Evolutionary conservation across 495 filamentous ascomycete species (phyloP).

Genomic region (Cryomyces antarcticus): DNA sequence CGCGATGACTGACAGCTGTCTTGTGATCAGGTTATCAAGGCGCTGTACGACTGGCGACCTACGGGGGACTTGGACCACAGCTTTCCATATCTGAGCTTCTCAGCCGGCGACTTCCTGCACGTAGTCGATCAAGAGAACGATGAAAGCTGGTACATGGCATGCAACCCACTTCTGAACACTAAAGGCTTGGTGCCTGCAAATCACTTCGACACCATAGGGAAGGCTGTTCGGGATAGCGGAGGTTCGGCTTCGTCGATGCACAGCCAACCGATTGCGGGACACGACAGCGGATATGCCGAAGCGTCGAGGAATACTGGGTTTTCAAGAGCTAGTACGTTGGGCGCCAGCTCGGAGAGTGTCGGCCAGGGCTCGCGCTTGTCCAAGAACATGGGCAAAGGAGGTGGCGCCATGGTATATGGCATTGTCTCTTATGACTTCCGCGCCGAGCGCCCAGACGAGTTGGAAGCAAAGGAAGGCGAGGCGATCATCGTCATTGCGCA

Average conservation of each 20-base stretch:
- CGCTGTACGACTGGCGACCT: slow-evolving; percentile 80
- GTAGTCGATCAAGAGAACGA: slow-evolving; percentile 95
- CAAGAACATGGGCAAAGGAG: slow-evolving; percentile 36
- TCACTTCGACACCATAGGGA: slow-evolving; percentile 80
- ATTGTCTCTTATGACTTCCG: slow-evolving; percentile 94
- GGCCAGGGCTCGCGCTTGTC: slow-evolving; percentile 26
- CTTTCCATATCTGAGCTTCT: slow-evolving; percentile 67
- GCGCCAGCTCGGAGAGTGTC: slow-evolving; percentile 13
- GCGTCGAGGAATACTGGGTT: slow-evolving; percentile 3
- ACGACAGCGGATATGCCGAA: slow-evolving; percentile 73
- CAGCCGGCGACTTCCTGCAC: slow-evolving; percentile 92
- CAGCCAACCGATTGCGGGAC: slow-evolving; percentile 17
- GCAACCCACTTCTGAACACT: slow-evolving; percentile 79
- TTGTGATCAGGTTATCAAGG: slow-evolving; percentile 66
- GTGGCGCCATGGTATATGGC: slow-evolving; percentile 82
- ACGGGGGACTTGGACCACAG: slow-evolving; percentile 27
- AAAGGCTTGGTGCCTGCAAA: slow-evolving; percentile 82
- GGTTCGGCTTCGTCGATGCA: slow-evolving; percentile 43
- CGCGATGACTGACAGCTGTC: neutral
- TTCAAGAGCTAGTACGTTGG: slow-evolving; percentile 9
- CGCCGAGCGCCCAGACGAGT: slow-evolving; percentile 82
- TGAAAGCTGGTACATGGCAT: slow-evolving; percentile 92
- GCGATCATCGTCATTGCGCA: slow-evolving; percentile 96
- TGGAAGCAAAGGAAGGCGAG: slow-evolving; percentile 88
- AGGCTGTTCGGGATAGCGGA: slow-evolving; percentile 71